Percentiles rank a stretch among this genome's conserved stretches.
phyloP scores from a whole-genome alignment of 1,284 basidiomycete species.

The Boletus semigastroideus region DNA sequence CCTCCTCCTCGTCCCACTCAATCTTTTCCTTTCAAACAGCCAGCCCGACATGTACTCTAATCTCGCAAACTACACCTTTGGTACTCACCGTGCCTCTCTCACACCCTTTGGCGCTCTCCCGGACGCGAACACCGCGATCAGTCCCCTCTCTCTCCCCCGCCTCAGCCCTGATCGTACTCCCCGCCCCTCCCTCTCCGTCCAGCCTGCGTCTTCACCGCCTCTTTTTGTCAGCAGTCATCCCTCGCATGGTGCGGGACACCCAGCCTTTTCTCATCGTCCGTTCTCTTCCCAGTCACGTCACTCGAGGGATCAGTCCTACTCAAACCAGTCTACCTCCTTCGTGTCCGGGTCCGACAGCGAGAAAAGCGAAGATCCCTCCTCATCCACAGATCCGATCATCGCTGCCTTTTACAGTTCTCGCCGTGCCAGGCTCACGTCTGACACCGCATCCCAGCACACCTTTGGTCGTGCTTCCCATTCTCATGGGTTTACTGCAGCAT shows the following conservation, averaged over 20 bases:
- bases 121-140: conserved; percentile 25
- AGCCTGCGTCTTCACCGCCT: conserved; percentile 20
- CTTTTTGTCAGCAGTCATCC: conserved; percentile 38
- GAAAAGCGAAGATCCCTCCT: conserved; percentile 35
- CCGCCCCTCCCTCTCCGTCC: conserved; percentile 49
- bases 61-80: conserved; percentile 31
- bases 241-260: conserved; percentile 36
- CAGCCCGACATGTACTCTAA: conserved; percentile 24
- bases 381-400: conserved; percentile 28
- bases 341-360: conserved; percentile 26
- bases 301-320: conserved; percentile 6
- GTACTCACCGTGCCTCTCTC: conserved; percentile 10
- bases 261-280: conserved; percentile 18
- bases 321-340: conserved; percentile 1
- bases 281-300: conserved; percentile 17
- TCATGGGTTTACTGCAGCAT: conserved; percentile 17
- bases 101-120: conserved; percentile 12
- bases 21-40: background rate
- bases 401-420: conserved; percentile 18
- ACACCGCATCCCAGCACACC: conserved; percentile 51
- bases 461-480: conserved; percentile 39
- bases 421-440: conserved; percentile 35
- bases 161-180: conserved; percentile 49
- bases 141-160: conserved; percentile 27
- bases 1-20: background rate